Evolutionary conservation across 78 protist species (phyloP).

Genomic region (Dictyostelium citrinum): DNA sequence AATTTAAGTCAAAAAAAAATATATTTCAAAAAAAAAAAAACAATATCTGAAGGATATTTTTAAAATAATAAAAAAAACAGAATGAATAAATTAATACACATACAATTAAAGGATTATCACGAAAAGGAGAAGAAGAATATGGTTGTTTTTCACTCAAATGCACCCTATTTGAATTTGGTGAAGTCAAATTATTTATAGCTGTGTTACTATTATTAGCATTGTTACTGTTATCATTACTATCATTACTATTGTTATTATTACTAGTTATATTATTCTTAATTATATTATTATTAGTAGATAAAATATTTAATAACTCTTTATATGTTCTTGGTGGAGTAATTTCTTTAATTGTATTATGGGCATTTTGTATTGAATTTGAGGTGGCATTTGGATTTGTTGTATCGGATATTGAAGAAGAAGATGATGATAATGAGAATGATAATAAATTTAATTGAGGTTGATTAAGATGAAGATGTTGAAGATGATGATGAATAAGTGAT

Average conservation of each 20-base stretch:
- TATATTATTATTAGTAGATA: neutral
- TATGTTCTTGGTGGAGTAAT: constrained; percentile 50
- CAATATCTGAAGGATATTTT: neutral
- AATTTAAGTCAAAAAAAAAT: neutral
- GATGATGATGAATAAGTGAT: neutral
- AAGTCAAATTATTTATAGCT: neutral
- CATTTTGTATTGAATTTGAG: neutral
- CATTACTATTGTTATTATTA: neutral
- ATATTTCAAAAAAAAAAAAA: neutral
- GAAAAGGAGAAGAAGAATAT: neutral
- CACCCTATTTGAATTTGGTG: neutral
- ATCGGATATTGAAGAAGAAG: neutral
- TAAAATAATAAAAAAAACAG: neutral
- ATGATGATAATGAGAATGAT: neutral
- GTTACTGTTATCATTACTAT: neutral
- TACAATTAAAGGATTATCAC: neutral
- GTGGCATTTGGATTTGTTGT: neutral
- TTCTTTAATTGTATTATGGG: neutral
- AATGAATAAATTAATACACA: neutral
- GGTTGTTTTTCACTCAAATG: neutral
- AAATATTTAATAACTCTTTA: constrained; percentile 12
- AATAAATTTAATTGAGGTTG: neutral
- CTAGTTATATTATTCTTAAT: neutral
- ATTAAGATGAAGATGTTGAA: neutral
- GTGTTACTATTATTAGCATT: neutral